Percentiles rank a stretch among this genome's conserved stretches.
These are phyloP conservation scores for Hippophae gyantsensis DNA, from an alignment of 306 rosid genomes.

Conservation along the genomic window DNA sequence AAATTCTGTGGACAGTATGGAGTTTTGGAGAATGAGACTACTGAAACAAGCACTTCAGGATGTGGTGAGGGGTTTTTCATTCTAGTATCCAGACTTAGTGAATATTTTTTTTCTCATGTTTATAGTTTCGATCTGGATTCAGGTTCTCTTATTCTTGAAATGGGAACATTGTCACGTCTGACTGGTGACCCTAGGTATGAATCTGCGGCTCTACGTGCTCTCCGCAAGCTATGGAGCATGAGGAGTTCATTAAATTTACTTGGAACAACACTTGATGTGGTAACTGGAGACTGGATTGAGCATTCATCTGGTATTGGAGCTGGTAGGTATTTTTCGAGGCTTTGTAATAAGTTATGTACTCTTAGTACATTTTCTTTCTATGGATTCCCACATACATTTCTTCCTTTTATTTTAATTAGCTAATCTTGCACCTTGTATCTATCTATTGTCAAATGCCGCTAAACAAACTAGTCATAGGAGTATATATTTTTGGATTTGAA, in stretches of 20 bases:
- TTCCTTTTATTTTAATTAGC: background rate
- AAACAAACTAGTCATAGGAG: no score
- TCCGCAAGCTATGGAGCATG: conserved; percentile 87
- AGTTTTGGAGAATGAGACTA: conserved; percentile 94
- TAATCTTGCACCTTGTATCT: background rate
- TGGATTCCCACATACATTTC: conserved; percentile 8
- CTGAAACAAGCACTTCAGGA: conserved; percentile 98
- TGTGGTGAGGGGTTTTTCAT: conserved; percentile 79
- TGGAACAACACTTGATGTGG: conserved; percentile 82
- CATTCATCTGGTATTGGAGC: conserved; percentile 93
- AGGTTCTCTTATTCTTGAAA: conserved; percentile 98
- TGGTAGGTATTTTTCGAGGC: conserved; percentile 39
- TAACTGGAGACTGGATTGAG: conserved; percentile 89
- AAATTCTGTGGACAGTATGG: conserved; percentile 96
- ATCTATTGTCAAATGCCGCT: background rate
- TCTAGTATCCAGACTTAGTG: conserved; percentile 26
- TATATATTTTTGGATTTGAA: conserved; percentile 2
- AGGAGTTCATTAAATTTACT: conserved; percentile 80
- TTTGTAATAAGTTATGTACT: conserved; percentile 3
- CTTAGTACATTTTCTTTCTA: background rate
- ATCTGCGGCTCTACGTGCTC: conserved; percentile 77
- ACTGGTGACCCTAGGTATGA: conserved; percentile 82
- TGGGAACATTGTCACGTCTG: conserved; percentile 91
- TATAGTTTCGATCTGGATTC: conserved; percentile 25
- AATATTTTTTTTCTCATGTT: conserved; percentile 19